These are phyloP conservation scores for Tilletia setariae DNA, from an alignment of 1,284 basidiomycete species.

Conservation along the genomic window DNA sequence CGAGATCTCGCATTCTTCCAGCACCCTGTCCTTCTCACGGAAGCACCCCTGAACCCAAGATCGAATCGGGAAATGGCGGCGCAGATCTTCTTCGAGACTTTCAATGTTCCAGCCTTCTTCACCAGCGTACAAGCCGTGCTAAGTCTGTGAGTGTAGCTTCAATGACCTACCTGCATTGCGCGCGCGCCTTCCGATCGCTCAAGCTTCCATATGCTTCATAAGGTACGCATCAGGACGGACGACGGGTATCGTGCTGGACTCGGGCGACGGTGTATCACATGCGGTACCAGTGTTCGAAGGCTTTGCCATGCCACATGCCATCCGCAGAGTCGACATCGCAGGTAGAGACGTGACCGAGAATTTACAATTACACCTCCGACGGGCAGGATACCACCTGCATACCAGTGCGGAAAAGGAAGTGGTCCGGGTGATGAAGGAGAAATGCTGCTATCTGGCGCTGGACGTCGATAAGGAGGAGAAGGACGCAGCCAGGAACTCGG, in stretches of 20 bases:
- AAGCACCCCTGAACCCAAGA: conserved; percentile 90
- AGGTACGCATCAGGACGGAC: conserved; percentile 99
- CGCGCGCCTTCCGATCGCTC: too few species aligned
- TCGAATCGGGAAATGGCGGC: conserved; percentile 90
- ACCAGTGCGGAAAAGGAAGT: conserved; percentile 97
- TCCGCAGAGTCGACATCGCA: conserved; percentile 89
- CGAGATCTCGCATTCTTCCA: conserved; percentile 52
- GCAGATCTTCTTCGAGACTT: conserved; percentile 97
- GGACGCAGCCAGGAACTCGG: conserved; percentile 61
- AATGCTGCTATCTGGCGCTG: conserved; percentile 88
- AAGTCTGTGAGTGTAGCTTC: conserved; percentile 69
- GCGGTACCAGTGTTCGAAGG: conserved; percentile 99
- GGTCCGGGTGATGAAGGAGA: conserved; percentile 96
- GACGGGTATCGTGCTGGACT: conserved; percentile 96
- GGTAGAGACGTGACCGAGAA: conserved; percentile 94
- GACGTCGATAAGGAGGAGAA: conserved; percentile 94
- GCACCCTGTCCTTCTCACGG: conserved; percentile 93
- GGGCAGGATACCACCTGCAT: conserved; percentile 89
- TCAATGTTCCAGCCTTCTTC: conserved; percentile 97
- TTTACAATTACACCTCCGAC: conserved; percentile 86
- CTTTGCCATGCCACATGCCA: conserved; percentile 98
- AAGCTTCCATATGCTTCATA: conserved; percentile 8
- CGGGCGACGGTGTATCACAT: conserved; percentile 97
- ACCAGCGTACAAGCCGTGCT: conserved; percentile 96
- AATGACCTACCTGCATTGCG: too few species aligned